Conservation (phyloP, 2,329 filamentous ascomycete species). For the Colletotrichum liriopes region DNA sequence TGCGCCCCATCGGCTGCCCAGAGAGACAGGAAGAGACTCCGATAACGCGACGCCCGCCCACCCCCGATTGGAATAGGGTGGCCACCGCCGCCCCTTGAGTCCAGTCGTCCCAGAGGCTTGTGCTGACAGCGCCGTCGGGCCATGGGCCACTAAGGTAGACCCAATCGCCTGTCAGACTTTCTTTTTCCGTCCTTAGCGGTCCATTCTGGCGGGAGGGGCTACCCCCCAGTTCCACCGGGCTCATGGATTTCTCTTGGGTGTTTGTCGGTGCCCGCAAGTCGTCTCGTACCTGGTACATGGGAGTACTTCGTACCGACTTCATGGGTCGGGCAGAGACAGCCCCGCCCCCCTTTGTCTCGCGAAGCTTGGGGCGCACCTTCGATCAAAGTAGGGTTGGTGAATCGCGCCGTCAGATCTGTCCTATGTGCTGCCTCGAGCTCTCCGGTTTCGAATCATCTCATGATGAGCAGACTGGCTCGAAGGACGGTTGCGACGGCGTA, state of each 20-base stretch:
- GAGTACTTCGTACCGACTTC: slow-evolving; percentile 38
- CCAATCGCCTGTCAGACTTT: slow-evolving; percentile 43
- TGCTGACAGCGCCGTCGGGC: slow-evolving; percentile 36
- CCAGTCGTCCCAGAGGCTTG: slow-evolving; percentile 34
- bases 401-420: slow-evolving; percentile 9
- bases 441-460: slow-evolving; percentile 20
- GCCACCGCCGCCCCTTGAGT: slow-evolving; percentile 27
- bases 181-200: slow-evolving; percentile 45
- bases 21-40: slow-evolving; percentile 12
- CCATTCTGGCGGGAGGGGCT: slow-evolving; percentile 44
- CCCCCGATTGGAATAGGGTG: slow-evolving; percentile 14
- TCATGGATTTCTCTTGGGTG: slow-evolving; percentile 37
- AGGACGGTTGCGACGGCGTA: slow-evolving; percentile 18
- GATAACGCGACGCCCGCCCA: slow-evolving; percentile 21
- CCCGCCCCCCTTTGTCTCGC: slow-evolving; percentile 39
- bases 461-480: slow-evolving; percentile 14
- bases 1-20: slow-evolving; percentile 30
- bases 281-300: slow-evolving; percentile 24
- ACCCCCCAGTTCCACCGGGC: slow-evolving; percentile 36
- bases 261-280: slow-evolving; percentile 15
- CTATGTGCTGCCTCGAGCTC: slow-evolving; percentile 10
- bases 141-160: slow-evolving; percentile 35
- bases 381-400: slow-evolving; percentile 7
- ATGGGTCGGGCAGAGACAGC: slow-evolving; percentile 43
- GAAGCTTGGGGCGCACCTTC: slow-evolving; percentile 16